Conservation (phyloP, 345 rosid genomes). For the Angophora floribunda region DNA sequence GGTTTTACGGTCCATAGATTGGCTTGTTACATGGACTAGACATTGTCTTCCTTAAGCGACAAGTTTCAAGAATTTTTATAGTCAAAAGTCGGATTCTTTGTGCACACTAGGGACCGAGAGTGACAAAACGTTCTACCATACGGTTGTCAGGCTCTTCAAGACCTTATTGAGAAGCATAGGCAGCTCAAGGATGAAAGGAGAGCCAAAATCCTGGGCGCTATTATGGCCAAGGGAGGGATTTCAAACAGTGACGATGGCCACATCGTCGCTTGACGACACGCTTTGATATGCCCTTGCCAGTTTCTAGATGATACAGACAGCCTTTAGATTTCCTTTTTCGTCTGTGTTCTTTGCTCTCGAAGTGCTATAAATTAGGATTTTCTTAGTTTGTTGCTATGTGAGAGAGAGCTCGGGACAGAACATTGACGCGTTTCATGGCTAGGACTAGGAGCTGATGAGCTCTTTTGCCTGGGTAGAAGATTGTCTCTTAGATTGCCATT, state of each 20-base stretch:
- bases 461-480: background rate
- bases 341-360: background rate
- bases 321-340: background rate
- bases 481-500: background rate
- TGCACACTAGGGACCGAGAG: background rate
- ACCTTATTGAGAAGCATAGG: background rate
- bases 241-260: background rate
- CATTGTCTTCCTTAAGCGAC: background rate
- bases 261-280: background rate
- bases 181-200: background rate
- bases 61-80: background rate
- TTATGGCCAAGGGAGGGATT: background rate
- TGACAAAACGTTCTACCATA: background rate
- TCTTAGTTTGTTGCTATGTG: background rate
- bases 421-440: background rate
- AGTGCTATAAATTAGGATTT: background rate
- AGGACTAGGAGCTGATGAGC: background rate
- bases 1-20: background rate
- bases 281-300: background rate
- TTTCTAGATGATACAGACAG: too few species aligned
- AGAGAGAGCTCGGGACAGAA: background rate
- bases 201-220: background rate
- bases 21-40: background rate
- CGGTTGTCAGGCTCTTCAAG: background rate
- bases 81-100: background rate